These are phyloP conservation scores for Thermothelomyces thermophilus DNA, from an alignment of 2,329 filamentous ascomycete species.

Conservation along the genomic window DNA sequence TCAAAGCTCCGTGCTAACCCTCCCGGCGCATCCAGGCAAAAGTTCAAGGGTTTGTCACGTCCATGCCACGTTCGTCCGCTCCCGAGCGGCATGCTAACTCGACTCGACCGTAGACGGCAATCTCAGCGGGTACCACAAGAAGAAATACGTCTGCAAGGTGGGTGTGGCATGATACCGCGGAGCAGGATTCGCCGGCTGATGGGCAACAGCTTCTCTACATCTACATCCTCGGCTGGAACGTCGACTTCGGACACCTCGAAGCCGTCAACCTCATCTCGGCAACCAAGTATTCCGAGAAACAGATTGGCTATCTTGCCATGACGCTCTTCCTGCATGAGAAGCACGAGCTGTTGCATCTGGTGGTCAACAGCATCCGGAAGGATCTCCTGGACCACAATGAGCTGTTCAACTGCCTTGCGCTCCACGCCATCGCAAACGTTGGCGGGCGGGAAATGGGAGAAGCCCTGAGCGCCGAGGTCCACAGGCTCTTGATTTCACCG, in stretches of 20 bases:
- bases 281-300: slow-evolving; percentile 97
- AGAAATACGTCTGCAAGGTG: slow-evolving; percentile 99
- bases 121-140: slow-evolving; percentile 95
- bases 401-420: slow-evolving; percentile 89
- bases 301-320: slow-evolving; percentile 97
- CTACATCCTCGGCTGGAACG: slow-evolving; percentile 97
- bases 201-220: slow-evolving; percentile 78
- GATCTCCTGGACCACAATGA: slow-evolving; percentile 93
- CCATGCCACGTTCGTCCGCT: background rate
- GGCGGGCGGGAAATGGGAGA: slow-evolving; percentile 97
- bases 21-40: slow-evolving; percentile 53
- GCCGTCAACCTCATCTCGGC: slow-evolving; percentile 96
- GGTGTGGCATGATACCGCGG: slow-evolving; percentile 12
- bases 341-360: slow-evolving; percentile 90
- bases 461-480: slow-evolving; percentile 83
- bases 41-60: slow-evolving; percentile 68
- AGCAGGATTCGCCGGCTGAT: slow-evolving; percentile 22
- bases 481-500: slow-evolving; percentile 90
- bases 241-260: slow-evolving; percentile 97
- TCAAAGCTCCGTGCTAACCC: background rate
- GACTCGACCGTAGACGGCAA: slow-evolving; percentile 66
- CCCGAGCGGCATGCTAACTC: slow-evolving; percentile 24
- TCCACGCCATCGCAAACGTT: slow-evolving; percentile 97
- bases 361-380: slow-evolving; percentile 98
- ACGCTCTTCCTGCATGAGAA: slow-evolving; percentile 95